Evolutionary conservation across 192 early-diverging fungal genomes (phyloP), one percentile per base, ranked within the genome.

Genomic region (Coemansia sp.): DNA sequence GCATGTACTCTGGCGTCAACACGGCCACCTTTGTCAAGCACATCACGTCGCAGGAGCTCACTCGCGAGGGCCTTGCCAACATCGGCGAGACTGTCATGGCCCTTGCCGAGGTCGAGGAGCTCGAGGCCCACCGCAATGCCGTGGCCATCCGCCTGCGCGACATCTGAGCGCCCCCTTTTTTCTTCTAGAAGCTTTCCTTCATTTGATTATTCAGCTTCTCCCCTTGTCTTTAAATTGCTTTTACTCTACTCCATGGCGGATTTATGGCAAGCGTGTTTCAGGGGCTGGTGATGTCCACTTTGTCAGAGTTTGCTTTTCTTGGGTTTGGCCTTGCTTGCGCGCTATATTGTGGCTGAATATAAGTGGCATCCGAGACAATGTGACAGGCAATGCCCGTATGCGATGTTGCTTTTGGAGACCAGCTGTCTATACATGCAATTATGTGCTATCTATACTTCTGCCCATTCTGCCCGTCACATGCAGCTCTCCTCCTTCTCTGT

Each of bases 1-100:
- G 88, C 58, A 98, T 97, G 93, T 97, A 99, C 82, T 96, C 94
- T 62, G 97, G 97, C 27, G 95, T 98, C 25, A 97, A 94, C 79
- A 98, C 96, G 9, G 82, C 83, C 27, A 95, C 95, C 0, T 99
- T 99, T 82, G 71, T 98, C 54, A 99, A 99, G 80, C 92, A 98
- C 69, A 95, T 99, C 24, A 99, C 97, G 1, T 82, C 92, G 18
- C 98, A 99, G 82, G 85, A 87, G 64, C 78, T 98, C 22, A 96
- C 93, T 5, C 83, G 83, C 52, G 90, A 93, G 29, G 98, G 98
- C 18, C 74, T 99, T 71, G 75, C 94, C 50, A 73, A 80, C 27
- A 81, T 91, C 45, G 98, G 90, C 6, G 87, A 93, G 58, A 90
- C 90, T 2, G 98, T 99, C n/a, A 95, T 93, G 85, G 86, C 85